Evolutionary conservation across 495 filamentous ascomycete genomes (phyloP).

Genomic region (Penicillium daleae): DNA sequence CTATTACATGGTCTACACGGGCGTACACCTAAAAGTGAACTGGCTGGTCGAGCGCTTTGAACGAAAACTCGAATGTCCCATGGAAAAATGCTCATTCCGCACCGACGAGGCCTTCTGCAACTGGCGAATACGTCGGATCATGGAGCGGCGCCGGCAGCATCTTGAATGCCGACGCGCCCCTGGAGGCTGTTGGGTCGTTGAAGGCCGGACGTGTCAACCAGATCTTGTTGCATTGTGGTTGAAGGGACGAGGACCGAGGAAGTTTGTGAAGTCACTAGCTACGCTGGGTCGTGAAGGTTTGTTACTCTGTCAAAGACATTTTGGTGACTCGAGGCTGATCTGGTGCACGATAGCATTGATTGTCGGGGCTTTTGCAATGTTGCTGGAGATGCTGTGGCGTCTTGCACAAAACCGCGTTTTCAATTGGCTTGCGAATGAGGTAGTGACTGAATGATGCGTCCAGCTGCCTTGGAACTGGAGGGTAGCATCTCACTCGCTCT

Average conservation of each 20-base stretch:
- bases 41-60: slow-evolving; percentile 66
- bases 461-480: background rate
- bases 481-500: background rate
- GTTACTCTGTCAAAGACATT: slow-evolving; percentile 13
- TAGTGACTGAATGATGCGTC: background rate
- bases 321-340: background rate
- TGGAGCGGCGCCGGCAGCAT: slow-evolving; percentile 48
- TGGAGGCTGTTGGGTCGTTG: slow-evolving; percentile 43
- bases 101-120: slow-evolving; percentile 52
- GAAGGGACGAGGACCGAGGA: slow-evolving; percentile 25
- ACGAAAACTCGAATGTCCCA: slow-evolving; percentile 49
- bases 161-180: slow-evolving; percentile 37
- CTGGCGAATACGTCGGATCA: slow-evolving; percentile 42
- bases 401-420: background rate
- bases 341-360: slow-evolving; percentile 2
- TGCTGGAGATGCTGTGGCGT: slow-evolving; percentile 6
- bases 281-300: slow-evolving; percentile 37
- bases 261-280: slow-evolving; percentile 13
- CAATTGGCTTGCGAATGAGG: background rate
- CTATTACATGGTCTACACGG: slow-evolving; percentile 65
- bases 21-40: slow-evolving; percentile 64
- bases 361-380: background rate
- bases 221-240: slow-evolving; percentile 41
- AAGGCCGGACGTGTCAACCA: slow-evolving; percentile 41
- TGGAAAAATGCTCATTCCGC: slow-evolving; percentile 52